Evolutionary conservation across 2,329 filamentous ascomycete species (phyloP), one percentile per base, ranked within the genome.

Genomic region (Triangularia setosa): DNA sequence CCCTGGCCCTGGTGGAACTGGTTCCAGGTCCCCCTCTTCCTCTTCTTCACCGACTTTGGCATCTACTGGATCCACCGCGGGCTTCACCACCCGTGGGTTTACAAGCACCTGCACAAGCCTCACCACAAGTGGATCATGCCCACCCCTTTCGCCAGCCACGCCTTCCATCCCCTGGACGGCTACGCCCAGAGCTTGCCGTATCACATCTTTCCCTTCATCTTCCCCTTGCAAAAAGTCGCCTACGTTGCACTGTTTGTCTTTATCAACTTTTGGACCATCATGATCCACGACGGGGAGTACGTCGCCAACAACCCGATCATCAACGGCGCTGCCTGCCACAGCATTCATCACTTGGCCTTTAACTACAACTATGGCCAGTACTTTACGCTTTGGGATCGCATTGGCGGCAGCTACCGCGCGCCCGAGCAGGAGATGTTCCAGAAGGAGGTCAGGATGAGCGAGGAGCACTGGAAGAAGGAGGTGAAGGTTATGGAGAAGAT

Each of bases 51-150:
- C 79, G 93, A 97, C 79, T 90, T 90, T 77, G 88, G 84, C 79
- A 93, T 97, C 80, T 96, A 97, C 83, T 92, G 90, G 84, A 94
- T 96, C 73, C 93, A 96, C 81, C 90, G 93, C 64, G 90, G 86
- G 64, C 84, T 96, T 67, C 93, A 97, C 79, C 89, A 93, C 78
- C 91, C 91, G 16, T 74, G 80, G 56, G 75, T 95, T 71, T 98
- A 98, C 86, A 96, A 93, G 82, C 82, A 83, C 70, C 84, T 97
- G 58, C 94, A 98, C 86, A 98, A 98, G 86, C 90, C 93, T 69
- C 94, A 98, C 79, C 94, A 98, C 87, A 97, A 97, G 82, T 98
- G 94, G 94, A 97, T 98, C 79, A 96, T 97, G 92, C 94, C 94
- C 2, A 96, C 92, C 2, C 94, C 94, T 0, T 97, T 87, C 76